phyloP scores from a whole-genome alignment of 1,139 yeast species.

The Debaryomyces subglobosus region DNA sequence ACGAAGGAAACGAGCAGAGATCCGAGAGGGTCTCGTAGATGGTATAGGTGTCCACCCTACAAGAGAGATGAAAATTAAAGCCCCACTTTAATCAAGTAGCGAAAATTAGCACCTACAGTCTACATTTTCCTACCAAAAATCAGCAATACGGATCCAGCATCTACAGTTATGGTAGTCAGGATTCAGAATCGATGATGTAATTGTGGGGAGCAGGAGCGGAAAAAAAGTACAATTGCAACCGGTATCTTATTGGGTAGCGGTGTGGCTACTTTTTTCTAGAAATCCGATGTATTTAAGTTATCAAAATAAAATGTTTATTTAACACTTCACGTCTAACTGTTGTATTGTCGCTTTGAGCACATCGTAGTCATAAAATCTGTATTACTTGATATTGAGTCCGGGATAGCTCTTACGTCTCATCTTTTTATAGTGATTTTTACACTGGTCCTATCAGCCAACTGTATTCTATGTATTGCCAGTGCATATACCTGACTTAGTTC shows the following conservation, averaged over 20 bases:
- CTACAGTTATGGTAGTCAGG: not conserved
- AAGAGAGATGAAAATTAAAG: not conserved
- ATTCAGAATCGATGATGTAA: not conserved
- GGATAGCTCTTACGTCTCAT: too few species aligned
- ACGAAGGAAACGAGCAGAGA: not conserved
- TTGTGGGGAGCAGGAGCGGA: not conserved
- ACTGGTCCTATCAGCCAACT: too few species aligned
- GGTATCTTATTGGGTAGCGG: not conserved
- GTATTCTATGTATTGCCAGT: not conserved
- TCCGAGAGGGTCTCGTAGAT: not conserved
- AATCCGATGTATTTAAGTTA: not conserved
- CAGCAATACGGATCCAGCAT: not conserved
- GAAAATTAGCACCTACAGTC: not conserved
- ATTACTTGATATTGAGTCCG: too few species aligned
- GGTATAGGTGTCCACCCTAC: not conserved
- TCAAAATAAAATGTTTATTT: not conserved
- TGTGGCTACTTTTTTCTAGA: not conserved
- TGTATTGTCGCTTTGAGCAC: not conserved
- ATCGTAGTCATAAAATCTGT: not conserved
- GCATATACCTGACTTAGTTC: not conserved
- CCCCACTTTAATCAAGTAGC: not conserved
- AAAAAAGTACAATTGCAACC: not conserved
- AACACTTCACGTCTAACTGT: not conserved
- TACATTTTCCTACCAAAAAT: not conserved
- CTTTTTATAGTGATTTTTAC: too few species aligned